Percentiles rank a stretch among this genome's conserved stretches.
Evolutionary conservation across 768 basidiomycete species (phyloP).

Genomic region (Mycena capillaripes): DNA sequence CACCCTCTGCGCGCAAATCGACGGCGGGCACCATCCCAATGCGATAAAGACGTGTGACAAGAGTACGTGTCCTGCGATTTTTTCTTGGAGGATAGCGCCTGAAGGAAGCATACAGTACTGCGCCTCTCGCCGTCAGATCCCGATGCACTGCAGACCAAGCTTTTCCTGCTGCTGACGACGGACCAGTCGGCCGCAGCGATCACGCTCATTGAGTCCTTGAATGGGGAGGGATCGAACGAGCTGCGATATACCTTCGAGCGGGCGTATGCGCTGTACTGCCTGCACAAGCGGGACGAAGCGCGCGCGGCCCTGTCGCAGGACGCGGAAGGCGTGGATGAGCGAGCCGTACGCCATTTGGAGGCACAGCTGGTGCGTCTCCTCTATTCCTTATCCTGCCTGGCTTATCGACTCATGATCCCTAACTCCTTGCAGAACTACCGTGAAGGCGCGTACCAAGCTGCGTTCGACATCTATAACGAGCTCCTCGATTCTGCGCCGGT

Average conservation of each 20-base stretch:
- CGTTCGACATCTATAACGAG: conserved; percentile 84
- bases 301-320: conserved; percentile 56
- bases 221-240: conserved; percentile 45
- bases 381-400: background rate
- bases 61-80: conserved; percentile 62
- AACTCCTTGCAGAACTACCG: conserved; percentile 74
- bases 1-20: conserved; percentile 88
- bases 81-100: conserved; percentile 19
- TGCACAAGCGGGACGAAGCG: conserved; percentile 84
- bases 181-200: conserved; percentile 86
- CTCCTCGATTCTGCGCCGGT: conserved; percentile 86
- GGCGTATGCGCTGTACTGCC: conserved; percentile 87
- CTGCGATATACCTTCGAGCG: conserved; percentile 66
- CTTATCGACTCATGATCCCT: background rate
- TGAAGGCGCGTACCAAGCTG: conserved; percentile 78
- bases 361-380: conserved; percentile 82
- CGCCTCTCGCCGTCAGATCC: conserved; percentile 72
- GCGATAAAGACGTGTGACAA: conserved; percentile 95
- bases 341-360: conserved; percentile 84
- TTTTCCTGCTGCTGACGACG: conserved; percentile 90
- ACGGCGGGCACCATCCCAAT: conserved; percentile 88
- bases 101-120: conserved; percentile 66
- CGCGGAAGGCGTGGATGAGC: conserved; percentile 58
- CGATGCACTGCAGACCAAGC: conserved; percentile 86
- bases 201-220: conserved; percentile 61